Evolutionary conservation across 345 rosid species (phyloP).

Genomic region (Draba incana): DNA sequence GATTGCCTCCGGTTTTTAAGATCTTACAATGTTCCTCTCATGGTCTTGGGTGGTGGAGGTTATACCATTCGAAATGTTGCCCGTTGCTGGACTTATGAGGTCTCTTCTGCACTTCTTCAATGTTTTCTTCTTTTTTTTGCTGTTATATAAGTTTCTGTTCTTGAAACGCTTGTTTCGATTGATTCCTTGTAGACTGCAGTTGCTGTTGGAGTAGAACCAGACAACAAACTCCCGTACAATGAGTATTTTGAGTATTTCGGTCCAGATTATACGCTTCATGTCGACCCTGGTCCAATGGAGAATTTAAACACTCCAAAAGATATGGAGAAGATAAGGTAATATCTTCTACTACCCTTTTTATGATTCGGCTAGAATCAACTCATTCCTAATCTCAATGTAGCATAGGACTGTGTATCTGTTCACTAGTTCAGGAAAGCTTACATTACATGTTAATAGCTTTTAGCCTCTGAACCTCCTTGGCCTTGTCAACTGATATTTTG

Average conservation of each 20-base stretch:
- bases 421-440: slow-evolving; percentile 15
- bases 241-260: slow-evolving; percentile 96
- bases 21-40: slow-evolving; percentile 88
- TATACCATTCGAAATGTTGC: slow-evolving; percentile 98
- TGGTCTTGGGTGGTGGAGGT: slow-evolving; percentile 99
- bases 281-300: slow-evolving; percentile 76
- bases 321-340: slow-evolving; percentile 89
- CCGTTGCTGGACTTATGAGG: slow-evolving; percentile 99
- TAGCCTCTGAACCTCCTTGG: slow-evolving; percentile 8
- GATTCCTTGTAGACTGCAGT: slow-evolving; percentile 79
- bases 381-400: background rate
- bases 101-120: slow-evolving; percentile 33
- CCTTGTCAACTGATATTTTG: background rate
- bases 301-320: slow-evolving; percentile 78
- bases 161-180: slow-evolving; percentile 32
- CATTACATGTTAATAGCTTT: slow-evolving; percentile 18
- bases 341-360: slow-evolving; percentile 9
- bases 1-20: slow-evolving; percentile 91
- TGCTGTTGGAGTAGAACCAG: slow-evolving; percentile 97
- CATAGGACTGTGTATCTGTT: background rate
- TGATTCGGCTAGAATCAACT: background rate
- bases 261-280: slow-evolving; percentile 93
- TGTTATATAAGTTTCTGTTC: slow-evolving; percentile 9
- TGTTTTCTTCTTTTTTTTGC: slow-evolving; percentile 3
- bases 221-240: slow-evolving; percentile 85